A percentile compares a stretch with the other conserved stretches of the same genome.
Conservation (phyloP, 768 basidiomycete species). For the Galerina sulciceps region DNA sequence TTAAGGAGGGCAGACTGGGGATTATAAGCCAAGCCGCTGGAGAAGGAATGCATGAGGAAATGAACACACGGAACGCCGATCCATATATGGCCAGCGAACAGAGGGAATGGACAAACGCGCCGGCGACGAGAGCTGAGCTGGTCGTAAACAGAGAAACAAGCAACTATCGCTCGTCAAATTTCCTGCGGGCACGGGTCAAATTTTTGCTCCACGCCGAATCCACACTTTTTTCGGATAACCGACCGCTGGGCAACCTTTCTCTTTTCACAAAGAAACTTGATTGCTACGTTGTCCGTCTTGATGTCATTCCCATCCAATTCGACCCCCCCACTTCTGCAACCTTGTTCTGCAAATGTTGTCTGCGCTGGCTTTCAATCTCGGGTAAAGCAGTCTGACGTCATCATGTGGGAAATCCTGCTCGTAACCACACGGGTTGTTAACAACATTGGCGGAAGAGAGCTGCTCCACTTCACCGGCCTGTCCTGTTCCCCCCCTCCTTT, state of each 20-base stretch:
- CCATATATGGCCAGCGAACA: constrained; percentile 19
- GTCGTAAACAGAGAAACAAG: constrained; percentile 7
- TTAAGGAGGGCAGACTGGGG: constrained; percentile 1
- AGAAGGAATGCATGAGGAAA: constrained; percentile 15
- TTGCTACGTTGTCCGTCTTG: background rate
- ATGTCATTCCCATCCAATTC: background rate
- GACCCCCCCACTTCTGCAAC: too few relatives aligned
- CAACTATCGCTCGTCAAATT: constrained; percentile 1
- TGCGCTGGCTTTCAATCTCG: constrained; percentile 7
- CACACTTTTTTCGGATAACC: background rate
- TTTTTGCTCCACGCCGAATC: constrained; percentile 6
- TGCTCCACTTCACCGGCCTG: background rate
- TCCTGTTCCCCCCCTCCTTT: background rate
- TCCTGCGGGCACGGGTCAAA: constrained; percentile 5
- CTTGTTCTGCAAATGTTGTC: background rate
- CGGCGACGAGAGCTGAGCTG: background rate
- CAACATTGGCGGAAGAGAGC: background rate
- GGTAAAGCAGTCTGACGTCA: constrained; percentile 6
- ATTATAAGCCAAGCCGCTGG: constrained; percentile 5
- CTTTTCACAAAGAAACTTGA: background rate
- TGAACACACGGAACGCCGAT: constrained; percentile 9
- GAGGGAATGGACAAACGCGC: background rate
- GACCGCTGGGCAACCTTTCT: background rate
- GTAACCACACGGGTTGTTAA: background rate
- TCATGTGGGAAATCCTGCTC: background rate